Evolutionary conservation across 2,329 filamentous ascomycete genomes (phyloP), one percentile per base, ranked within the genome.

Genomic region (Botrytis byssoidea): DNA sequence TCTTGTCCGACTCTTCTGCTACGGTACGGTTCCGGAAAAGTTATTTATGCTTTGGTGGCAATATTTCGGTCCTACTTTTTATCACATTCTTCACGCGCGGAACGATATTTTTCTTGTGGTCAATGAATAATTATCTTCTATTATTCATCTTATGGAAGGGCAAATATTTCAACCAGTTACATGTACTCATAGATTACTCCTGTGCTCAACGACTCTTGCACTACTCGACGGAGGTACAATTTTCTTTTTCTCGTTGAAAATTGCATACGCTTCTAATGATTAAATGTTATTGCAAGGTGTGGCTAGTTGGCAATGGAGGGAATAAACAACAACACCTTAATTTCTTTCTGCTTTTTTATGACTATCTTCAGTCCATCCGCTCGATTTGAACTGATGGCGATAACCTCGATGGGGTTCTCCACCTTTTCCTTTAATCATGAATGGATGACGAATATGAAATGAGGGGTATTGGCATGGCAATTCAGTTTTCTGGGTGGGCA

Each of bases 131-230:
- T 76, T 75, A 65, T 74, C 77, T 77, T 72, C 63, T 68, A 68
- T 77, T 78, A 74, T 74, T 73, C 70, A 29, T 59, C 44, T 73
- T 65, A 71, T 69, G 42, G 55, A 57, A 55, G 71, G 73, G 75
- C 75, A 75, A 72, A 74, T 72, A 72, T 57, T 74, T 76, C 77
- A 73, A 78, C 74, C 74, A 73, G 32, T 66, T 32, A 59, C 72
- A 71, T 79, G 78, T 79, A 79, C 75, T 78, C 76, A 79, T 80
- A 80, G 77, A 79, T 74, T 76, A 77, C 66, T 73, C 74, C 74
- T 77, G 70, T 72, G 70, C 42, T 72, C 70, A 37, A 72, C 70
- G 70, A 60, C 63, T 42, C 51, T 60, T 68, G 70, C 70, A 72
- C 48, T 72, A 32, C 63, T 48, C 40, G 40, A 48, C 67, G 61